Base-by-base conservation (phyloP, 441 rosid species). In the Viola pubescens region DNA sequence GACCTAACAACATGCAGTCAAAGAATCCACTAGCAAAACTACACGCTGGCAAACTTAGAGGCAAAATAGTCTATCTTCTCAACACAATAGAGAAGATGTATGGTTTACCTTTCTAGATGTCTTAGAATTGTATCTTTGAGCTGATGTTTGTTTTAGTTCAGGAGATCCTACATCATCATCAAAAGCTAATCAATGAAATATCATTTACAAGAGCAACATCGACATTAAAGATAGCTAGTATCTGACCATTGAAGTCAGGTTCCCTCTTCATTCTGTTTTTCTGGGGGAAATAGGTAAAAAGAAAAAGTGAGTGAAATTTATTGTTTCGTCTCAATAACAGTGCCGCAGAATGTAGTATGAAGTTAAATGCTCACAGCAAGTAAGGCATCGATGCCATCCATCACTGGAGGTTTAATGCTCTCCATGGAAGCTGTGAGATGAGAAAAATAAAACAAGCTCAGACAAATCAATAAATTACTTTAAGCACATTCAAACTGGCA, bases 331-430 rank as follows among this genome's bases (percentile, higher is more conserved):
- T 14, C 52, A 59, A 65, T 53, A 11, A 52, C 12, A 4, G 45
- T 42, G 66, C 16, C 4, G 42, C 34, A 63, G 7, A 68, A 58
- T 12, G 58, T 14, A 48, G 46, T 50, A 54, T 7, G 54, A 61
- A 49, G 52, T 52, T 7, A 53, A 59, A 8, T 53, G 57, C 77
- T 77, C 74, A 82, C 85, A 37, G 63, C 63, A 65, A 64, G 56
- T 54, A 77, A 58, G 46, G 62, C 69, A 64, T 72, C 84, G 53
- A 84, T 51, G 46, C 91, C 89, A 70, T 82, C 94, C 86, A 90
- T 72, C 58, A 63, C 43, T 16, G 95, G 97, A 40, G 77, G 85
- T 48, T 77, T 67, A 39, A 54, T 49, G 43, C 11, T 47, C 43
- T 54, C 65, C 10, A 48, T 13, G 40, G 37, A 48, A 26, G 34